phyloP scores from a whole-genome alignment of 2,329 filamentous ascomycete species.

The Hyphodiscus sp. region DNA sequence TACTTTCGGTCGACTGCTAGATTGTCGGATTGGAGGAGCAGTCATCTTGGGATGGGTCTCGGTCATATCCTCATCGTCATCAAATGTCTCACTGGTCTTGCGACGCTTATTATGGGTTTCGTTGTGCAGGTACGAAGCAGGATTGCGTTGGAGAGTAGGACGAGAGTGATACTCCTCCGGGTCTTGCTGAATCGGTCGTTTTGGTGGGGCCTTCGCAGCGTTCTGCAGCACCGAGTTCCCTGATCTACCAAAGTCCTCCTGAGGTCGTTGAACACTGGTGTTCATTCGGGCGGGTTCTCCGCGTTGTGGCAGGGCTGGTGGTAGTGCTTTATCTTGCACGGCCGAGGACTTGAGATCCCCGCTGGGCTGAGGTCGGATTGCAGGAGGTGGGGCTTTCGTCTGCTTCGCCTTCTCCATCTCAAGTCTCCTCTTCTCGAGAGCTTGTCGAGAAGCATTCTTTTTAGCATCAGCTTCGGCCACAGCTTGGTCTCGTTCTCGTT shows the following conservation, averaged over 20 bases:
- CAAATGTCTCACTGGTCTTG: constrained; percentile 65
- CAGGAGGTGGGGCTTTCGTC: constrained; percentile 55
- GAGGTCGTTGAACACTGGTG: constrained; percentile 42
- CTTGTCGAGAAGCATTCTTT: constrained; percentile 56
- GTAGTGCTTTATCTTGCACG: constrained; percentile 27
- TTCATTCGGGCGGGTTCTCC: constrained; percentile 44
- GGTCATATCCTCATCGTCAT: constrained; percentile 53
- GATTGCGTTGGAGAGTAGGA: constrained; percentile 45
- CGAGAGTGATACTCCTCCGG: constrained; percentile 43
- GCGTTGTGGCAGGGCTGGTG: constrained; percentile 23
- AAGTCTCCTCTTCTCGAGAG: constrained; percentile 44
- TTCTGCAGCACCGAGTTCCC: constrained; percentile 53
- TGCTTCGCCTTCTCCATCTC: constrained; percentile 58
- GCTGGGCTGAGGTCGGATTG: constrained; percentile 47
- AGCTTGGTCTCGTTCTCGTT: constrained; percentile 33
- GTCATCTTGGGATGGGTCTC: constrained; percentile 61
- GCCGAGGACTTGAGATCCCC: constrained; percentile 15
- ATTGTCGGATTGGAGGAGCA: constrained; percentile 79
- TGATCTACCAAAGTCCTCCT: constrained; percentile 55
- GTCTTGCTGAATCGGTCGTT: constrained; percentile 65
- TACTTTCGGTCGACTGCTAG: constrained; percentile 48
- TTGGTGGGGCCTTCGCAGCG: constrained; percentile 65
- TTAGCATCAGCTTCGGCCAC: constrained; percentile 52
- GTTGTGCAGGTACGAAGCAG: constrained; percentile 58
- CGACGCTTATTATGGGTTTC: constrained; percentile 65